Evolutionary conservation across 495 filamentous ascomycete species (phyloP).

Genomic region (Xylaria venustula): DNA sequence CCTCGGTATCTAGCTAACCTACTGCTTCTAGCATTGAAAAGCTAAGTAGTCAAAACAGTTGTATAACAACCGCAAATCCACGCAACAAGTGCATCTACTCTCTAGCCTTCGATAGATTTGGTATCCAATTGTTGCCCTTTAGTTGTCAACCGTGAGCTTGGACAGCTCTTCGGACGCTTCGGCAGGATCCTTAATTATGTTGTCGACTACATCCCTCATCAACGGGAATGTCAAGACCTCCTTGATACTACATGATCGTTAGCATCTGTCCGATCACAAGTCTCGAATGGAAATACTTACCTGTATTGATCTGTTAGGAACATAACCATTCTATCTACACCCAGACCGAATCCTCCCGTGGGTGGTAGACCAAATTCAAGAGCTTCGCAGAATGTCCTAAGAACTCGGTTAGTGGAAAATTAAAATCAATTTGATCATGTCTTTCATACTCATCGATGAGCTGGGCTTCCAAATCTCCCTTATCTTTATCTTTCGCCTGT

Average conservation of each 20-base stretch:
- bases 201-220: slow-evolving; percentile 37
- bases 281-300: slow-evolving; percentile 20
- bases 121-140: not conserved
- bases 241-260: slow-evolving; percentile 59
- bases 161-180: not conserved
- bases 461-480: slow-evolving; percentile 97
- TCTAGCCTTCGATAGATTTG: too few relatives aligned
- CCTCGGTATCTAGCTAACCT: not conserved
- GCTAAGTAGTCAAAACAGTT: not conserved
- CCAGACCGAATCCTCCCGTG: slow-evolving; percentile 96
- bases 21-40: not conserved
- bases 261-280: not conserved
- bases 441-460: slow-evolving; percentile 77
- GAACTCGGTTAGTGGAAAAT: slow-evolving; percentile 35
- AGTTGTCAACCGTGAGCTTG: not conserved
- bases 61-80: not conserved
- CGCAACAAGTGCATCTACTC: not conserved
- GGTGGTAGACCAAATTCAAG: slow-evolving; percentile 87
- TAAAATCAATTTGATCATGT: not conserved
- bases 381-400: slow-evolving; percentile 68
- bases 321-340: slow-evolving; percentile 95
- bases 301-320: slow-evolving; percentile 92
- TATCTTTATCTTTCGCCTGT: slow-evolving; percentile 91
- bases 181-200: not conserved
- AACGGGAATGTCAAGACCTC: slow-evolving; percentile 90